phyloP scores from a whole-genome alignment of 345 rosid genomes.

The Aquilaria yunnanensis region DNA sequence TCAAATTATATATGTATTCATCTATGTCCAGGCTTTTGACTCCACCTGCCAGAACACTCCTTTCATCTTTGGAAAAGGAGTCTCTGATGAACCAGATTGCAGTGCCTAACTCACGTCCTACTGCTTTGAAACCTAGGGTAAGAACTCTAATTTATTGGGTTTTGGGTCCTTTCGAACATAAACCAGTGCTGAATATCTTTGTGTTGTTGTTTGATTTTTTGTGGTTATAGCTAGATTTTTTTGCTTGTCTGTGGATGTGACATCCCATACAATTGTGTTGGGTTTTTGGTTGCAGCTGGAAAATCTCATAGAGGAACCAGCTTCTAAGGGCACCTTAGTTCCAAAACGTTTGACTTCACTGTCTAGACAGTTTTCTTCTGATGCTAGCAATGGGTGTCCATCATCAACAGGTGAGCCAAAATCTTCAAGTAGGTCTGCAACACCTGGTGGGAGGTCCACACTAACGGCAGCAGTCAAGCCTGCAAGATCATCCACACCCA shows the following conservation, averaged over 20 bases:
- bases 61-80: slow-evolving; percentile 63
- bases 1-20: background rate
- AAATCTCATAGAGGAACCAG: slow-evolving; percentile 47
- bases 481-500: slow-evolving; percentile 74
- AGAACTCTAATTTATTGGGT: slow-evolving; percentile 11
- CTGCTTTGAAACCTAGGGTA: slow-evolving; percentile 54
- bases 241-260: slow-evolving; percentile 6
- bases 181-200: slow-evolving; percentile 1
- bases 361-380: slow-evolving; percentile 35
- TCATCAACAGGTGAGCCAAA: slow-evolving; percentile 57
- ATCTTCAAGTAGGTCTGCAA: slow-evolving; percentile 44
- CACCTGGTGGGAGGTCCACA: slow-evolving; percentile 52
- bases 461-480: slow-evolving; percentile 43
- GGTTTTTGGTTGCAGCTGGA: slow-evolving; percentile 37
- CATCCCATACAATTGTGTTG: slow-evolving; percentile 17
- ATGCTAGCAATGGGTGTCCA: slow-evolving; percentile 39
- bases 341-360: slow-evolving; percentile 34
- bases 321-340: slow-evolving; percentile 23
- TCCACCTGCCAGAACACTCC: slow-evolving; percentile 77
- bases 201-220: background rate
- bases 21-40: slow-evolving; percentile 66
- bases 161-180: slow-evolving; percentile 10
- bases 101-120: slow-evolving; percentile 42
- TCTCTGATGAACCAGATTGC: slow-evolving; percentile 43
- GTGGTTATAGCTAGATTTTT: slow-evolving; percentile 9